Conservation (phyloP, 306 rosid genomes). For the Quercus mongolica region DNA sequence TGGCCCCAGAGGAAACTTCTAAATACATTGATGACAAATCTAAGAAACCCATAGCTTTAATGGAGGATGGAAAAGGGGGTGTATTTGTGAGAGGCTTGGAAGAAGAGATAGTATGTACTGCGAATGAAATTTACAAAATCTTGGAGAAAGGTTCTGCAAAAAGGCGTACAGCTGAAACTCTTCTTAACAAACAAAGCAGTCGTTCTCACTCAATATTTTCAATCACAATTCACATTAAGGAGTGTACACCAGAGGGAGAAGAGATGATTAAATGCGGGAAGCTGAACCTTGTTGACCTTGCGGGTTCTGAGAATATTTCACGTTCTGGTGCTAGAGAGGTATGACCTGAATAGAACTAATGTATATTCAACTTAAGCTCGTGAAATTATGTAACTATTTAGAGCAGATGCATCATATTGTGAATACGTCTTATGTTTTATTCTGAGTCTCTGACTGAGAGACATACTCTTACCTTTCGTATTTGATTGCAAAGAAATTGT, state of each 20-base stretch:
- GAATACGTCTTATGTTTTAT: neutral
- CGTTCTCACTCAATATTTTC: slow-evolving; percentile 99
- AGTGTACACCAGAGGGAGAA: slow-evolving; percentile 97
- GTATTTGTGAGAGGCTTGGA: slow-evolving; percentile 97
- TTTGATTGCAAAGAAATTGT: slow-evolving; percentile 21
- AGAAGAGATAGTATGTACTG: slow-evolving; percentile 99
- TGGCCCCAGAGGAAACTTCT: slow-evolving; percentile 86
- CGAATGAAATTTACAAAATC: slow-evolving; percentile 96
- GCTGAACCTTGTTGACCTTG: slow-evolving; percentile 97
- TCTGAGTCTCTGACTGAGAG: neutral
- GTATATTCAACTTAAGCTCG: slow-evolving; percentile 12
- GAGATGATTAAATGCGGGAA: slow-evolving; percentile 99
- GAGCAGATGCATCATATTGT: slow-evolving; percentile 3
- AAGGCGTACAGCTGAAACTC: slow-evolving; percentile 99
- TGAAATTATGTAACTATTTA: slow-evolving; percentile 14
- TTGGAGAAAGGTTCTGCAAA: slow-evolving; percentile 97
- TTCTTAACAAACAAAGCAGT: slow-evolving; percentile 97
- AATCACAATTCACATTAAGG: slow-evolving; percentile 97
- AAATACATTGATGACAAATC: slow-evolving; percentile 88
- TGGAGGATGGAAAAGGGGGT: slow-evolving; percentile 99
- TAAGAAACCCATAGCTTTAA: slow-evolving; percentile 95
- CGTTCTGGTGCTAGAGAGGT: slow-evolving; percentile 99
- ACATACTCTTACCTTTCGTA: neutral
- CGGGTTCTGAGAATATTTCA: slow-evolving; percentile 98
- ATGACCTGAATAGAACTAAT: slow-evolving; percentile 7